Conservation (phyloP, 2,329 filamentous ascomycete genomes). For the Pseudocercospora ulei region DNA sequence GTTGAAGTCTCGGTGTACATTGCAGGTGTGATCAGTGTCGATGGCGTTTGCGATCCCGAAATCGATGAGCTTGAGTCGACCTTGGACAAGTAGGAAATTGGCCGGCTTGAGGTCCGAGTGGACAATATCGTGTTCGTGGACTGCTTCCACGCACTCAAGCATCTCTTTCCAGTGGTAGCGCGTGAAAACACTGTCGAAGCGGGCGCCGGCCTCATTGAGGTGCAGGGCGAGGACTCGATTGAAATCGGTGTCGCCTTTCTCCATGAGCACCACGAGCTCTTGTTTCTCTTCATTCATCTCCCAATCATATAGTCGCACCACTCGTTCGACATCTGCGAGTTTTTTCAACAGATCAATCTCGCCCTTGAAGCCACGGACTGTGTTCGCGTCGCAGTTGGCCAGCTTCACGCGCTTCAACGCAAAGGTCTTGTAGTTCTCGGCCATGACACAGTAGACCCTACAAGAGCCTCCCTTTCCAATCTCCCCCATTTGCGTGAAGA, state of each 20-base stretch:
- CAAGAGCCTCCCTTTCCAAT: constrained; percentile 87
- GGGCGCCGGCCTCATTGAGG: constrained; percentile 57
- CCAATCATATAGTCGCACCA: constrained; percentile 82
- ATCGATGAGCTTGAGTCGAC: constrained; percentile 88
- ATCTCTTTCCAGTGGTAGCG: constrained; percentile 99
- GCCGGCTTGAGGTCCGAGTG: constrained; percentile 95
- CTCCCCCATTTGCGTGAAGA: constrained; percentile 79
- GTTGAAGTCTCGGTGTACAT: constrained; percentile 91
- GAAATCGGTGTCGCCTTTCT: constrained; percentile 89
- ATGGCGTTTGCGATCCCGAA: constrained; percentile 98
- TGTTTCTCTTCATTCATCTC: constrained; percentile 86
- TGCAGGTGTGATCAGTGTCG: constrained; percentile 87
- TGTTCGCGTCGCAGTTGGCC: constrained; percentile 75
- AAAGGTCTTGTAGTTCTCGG: constrained; percentile 92
- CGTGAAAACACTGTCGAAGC: constrained; percentile 79
- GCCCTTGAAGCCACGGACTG: constrained; percentile 79
- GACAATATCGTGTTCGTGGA: constrained; percentile 84
- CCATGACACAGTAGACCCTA: constrained; percentile 92
- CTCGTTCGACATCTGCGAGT: constrained; percentile 73
- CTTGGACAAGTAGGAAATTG: constrained; percentile 89
- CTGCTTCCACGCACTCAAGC: constrained; percentile 85
- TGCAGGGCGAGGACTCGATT: constrained; percentile 69
- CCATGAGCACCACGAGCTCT: constrained; percentile 84
- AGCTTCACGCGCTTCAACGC: constrained; percentile 87
- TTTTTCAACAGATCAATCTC: constrained; percentile 86